These are phyloP conservation scores for Taphrina deformans DNA, from an alignment of 1,139 yeast species.

Conservation along the genomic window DNA sequence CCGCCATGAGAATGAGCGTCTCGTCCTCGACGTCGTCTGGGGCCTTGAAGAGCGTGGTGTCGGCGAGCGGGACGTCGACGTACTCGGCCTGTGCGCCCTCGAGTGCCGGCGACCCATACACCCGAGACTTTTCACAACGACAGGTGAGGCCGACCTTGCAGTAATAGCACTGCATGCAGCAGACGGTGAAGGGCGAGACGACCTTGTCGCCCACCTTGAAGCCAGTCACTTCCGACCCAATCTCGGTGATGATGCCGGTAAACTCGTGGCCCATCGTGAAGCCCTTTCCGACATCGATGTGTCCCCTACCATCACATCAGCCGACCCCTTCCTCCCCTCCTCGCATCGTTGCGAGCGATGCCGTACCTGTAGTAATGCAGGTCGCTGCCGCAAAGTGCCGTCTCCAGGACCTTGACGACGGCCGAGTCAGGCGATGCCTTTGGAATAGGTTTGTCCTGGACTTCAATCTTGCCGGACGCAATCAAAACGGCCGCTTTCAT, in stretches of 20 bases:
- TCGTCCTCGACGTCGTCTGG: slow-evolving; percentile 19
- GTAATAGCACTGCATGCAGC: slow-evolving; percentile 58
- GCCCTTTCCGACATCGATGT: slow-evolving; percentile 36
- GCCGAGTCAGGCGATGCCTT: slow-evolving; percentile 51
- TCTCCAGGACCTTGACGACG: slow-evolving; percentile 54
- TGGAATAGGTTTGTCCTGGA: slow-evolving; percentile 54
- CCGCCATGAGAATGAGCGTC: slow-evolving; percentile 23
- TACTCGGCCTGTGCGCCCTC: slow-evolving; percentile 65
- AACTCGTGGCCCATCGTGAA: slow-evolving; percentile 62
- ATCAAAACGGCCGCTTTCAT: slow-evolving; percentile 63
- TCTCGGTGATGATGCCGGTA: slow-evolving; percentile 49
- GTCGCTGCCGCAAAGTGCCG: slow-evolving; percentile 46
- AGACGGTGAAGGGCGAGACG: slow-evolving; percentile 36
- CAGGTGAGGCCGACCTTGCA: slow-evolving; percentile 57
- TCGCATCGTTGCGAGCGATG: not conserved
- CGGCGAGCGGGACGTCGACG: slow-evolving; percentile 62
- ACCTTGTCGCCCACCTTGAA: slow-evolving; percentile 48
- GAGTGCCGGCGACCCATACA: slow-evolving; percentile 57
- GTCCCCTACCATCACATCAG: not conserved
- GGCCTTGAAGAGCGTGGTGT: slow-evolving; percentile 37
- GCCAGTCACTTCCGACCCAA: slow-evolving; percentile 46
- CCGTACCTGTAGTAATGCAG: slow-evolving; percentile 60
- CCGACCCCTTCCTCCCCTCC: not conserved
- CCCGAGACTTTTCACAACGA: slow-evolving; percentile 54
- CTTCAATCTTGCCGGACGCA: slow-evolving; percentile 53